Conservation (phyloP, 225 moss, liverwort and hornwort genomes). For the Physcomitrellopsis africana region DNA sequence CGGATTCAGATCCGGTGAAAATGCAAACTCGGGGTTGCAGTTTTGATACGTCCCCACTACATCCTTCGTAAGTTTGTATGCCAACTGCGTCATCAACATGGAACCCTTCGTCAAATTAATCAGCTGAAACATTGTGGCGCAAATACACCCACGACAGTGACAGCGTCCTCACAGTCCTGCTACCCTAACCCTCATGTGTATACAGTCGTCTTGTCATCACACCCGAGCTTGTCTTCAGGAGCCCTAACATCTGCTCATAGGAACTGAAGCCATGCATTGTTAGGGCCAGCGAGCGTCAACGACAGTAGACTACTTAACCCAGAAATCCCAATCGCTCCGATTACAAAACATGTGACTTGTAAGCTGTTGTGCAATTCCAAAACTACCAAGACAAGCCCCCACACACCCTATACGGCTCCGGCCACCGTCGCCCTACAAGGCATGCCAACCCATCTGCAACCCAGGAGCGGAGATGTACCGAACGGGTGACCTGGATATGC, state of each 20-base stretch:
- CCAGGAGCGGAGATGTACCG: constrained; percentile 54
- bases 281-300: background rate
- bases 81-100: constrained; percentile 44
- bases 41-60: constrained; percentile 51
- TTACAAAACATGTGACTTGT: background rate
- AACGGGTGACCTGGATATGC: constrained; percentile 68
- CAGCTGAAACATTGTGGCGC: background rate
- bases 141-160: background rate
- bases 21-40: constrained; percentile 49
- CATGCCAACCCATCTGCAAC: constrained; percentile 1
- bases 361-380: background rate
- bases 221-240: constrained; percentile 18
- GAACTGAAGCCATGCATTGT: constrained; percentile 7
- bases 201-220: background rate
- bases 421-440: background rate
- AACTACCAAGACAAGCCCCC: background rate
- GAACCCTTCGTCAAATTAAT: constrained; percentile 23
- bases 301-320: background rate
- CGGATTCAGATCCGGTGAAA: constrained; percentile 52
- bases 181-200: background rate
- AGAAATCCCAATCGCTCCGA: constrained; percentile 5
- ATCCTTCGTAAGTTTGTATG: constrained; percentile 58
- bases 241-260: background rate
- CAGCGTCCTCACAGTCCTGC: constrained; percentile 1
- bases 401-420: background rate